phyloP scores from a whole-genome alignment of 2,329 filamentous ascomycete species.

The Sporothrix protearum region DNA sequence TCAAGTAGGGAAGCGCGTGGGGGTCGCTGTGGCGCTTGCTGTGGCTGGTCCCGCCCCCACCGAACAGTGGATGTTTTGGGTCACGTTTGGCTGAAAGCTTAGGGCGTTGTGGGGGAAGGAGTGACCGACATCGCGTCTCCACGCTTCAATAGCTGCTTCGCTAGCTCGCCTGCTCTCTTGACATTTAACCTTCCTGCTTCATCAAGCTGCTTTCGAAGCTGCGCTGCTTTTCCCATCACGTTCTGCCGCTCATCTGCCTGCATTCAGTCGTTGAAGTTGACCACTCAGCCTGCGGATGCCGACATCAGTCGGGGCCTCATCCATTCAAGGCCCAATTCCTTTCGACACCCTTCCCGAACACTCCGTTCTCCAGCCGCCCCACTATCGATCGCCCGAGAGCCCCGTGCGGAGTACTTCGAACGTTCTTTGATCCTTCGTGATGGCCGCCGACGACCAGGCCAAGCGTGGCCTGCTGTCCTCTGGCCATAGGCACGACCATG shows the following conservation, averaged over 20 bases:
- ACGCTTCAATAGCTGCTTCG: neutral
- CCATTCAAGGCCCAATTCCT: neutral
- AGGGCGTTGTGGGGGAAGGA: neutral
- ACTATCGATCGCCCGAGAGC: neutral
- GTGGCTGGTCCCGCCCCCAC: neutral
- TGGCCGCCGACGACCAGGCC: conserved; percentile 8
- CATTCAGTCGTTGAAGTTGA: neutral
- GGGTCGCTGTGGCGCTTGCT: neutral
- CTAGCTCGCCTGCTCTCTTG: neutral
- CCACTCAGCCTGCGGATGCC: neutral
- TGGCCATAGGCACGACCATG: neutral
- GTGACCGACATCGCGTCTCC: neutral
- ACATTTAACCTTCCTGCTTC: neutral
- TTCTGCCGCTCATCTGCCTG: neutral
- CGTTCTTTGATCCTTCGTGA: neutral
- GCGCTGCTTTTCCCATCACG: neutral
- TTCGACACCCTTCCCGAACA: neutral
- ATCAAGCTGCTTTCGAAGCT: neutral
- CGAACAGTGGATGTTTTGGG: neutral
- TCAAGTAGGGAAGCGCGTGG: neutral
- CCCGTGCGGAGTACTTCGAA: neutral
- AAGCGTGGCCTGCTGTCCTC: conserved; percentile 16
- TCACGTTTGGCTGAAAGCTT: neutral
- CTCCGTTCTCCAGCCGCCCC: neutral
- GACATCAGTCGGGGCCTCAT: neutral